phyloP scores from a whole-genome alignment of 2,329 filamentous ascomycete genomes.

The Curvularia spicifera region DNA sequence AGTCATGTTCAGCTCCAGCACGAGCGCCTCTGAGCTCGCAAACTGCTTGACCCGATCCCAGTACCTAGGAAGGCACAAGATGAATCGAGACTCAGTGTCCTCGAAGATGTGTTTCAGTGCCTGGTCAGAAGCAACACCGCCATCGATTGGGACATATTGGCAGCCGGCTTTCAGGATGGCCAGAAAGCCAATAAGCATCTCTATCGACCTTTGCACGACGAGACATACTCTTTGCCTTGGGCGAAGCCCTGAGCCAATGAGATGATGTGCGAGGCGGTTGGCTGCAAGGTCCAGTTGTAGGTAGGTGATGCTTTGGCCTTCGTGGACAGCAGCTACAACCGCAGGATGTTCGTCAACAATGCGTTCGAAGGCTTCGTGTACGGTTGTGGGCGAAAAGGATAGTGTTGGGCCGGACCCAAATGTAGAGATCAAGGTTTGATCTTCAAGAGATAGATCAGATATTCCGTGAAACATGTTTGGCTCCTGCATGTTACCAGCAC shows the following conservation, averaged over 20 bases:
- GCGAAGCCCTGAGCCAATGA: conserved; percentile 36
- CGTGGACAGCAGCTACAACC: conserved; percentile 8
- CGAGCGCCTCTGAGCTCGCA: conserved; percentile 16
- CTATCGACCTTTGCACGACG: conserved; percentile 61
- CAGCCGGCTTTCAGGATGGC: conserved; percentile 64
- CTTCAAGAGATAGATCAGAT: conserved; percentile 3
- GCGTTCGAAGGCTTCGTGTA: conserved; percentile 14
- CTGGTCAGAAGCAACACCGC: conserved; percentile 50
- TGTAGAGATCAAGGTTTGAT: conserved; percentile 7
- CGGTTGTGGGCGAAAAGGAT: not conserved
- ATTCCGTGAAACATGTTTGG: conserved; percentile 1
- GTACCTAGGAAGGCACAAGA: conserved; percentile 56
- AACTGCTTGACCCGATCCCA: conserved; percentile 34
- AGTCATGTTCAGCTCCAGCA: conserved; percentile 26
- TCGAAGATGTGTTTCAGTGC: conserved; percentile 57
- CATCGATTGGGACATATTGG: conserved; percentile 67
- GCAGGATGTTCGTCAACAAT: conserved; percentile 9
- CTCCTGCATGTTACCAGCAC: conserved; percentile 2
- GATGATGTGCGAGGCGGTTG: conserved; percentile 42
- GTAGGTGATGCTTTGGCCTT: conserved; percentile 34
- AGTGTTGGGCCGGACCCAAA: conserved; percentile 8
- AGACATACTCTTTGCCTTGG: conserved; percentile 59
- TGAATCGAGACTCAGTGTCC: conserved; percentile 54
- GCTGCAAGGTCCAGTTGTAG: conserved; percentile 38
- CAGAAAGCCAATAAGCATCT: conserved; percentile 65